phyloP scores from a whole-genome alignment of 768 basidiomycete genomes.

The Russula griseocarnosa region DNA sequence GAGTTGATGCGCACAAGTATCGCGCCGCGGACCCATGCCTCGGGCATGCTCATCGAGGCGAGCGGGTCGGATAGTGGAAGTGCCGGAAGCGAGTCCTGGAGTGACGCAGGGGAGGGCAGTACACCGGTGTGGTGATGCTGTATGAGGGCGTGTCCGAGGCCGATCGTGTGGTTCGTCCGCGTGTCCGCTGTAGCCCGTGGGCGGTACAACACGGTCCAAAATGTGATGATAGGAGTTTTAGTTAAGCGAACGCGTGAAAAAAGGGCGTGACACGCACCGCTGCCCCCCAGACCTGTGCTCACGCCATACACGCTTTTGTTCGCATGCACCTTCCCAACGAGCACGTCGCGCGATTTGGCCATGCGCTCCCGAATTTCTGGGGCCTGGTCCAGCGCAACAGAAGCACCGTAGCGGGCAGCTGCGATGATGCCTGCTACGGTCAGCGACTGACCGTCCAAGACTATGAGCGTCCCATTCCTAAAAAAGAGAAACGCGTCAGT shows the following conservation, averaged over 20 bases:
- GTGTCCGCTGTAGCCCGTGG: constrained; percentile 58
- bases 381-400: constrained; percentile 49
- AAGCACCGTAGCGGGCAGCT: constrained; percentile 57
- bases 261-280: constrained; percentile 40
- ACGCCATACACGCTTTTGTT: constrained; percentile 81
- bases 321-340: constrained; percentile 60
- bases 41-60: constrained; percentile 69
- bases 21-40: constrained; percentile 86
- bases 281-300: constrained; percentile 82
- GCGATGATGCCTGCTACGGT: constrained; percentile 78
- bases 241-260: not conserved
- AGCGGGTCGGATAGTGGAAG: constrained; percentile 71
- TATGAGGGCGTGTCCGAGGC: constrained; percentile 71
- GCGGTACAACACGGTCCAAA: not conserved
- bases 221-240: not conserved
- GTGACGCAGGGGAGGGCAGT: constrained; percentile 44
- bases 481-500: not conserved
- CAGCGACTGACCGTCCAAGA: constrained; percentile 67
- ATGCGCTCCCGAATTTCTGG: constrained; percentile 50
- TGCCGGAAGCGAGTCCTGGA: constrained; percentile 41
- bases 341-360: constrained; percentile 55
- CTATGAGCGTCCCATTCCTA: constrained; percentile 60
- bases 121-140: constrained; percentile 81
- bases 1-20: constrained; percentile 87
- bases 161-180: constrained; percentile 68